phyloP scores from a whole-genome alignment of 306 rosid genomes.

The Neltuma alba region DNA sequence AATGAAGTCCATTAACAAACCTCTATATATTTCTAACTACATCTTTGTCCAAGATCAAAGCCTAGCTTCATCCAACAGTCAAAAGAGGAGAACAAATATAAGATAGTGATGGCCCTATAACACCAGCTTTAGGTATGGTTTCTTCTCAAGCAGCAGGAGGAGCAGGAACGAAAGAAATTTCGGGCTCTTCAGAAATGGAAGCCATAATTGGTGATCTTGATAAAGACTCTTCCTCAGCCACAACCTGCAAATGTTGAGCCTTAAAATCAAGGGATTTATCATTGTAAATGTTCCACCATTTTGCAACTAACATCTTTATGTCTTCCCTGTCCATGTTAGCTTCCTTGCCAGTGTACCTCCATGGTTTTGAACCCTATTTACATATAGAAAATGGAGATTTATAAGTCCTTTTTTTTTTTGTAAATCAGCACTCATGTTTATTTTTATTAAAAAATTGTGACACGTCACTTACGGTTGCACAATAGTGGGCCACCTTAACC shows the following conservation, averaged over 20 bases:
- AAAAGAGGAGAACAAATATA: not conserved
- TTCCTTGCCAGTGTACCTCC: conserved; percentile 69
- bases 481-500: conserved; percentile 68
- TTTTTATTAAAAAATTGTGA: not conserved
- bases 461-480: conserved; percentile 60
- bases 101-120: not conserved
- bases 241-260: conserved; percentile 22
- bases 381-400: not conserved
- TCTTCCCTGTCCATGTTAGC: conserved; percentile 69
- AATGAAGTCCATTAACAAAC: not conserved
- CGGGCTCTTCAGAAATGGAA: conserved; percentile 53
- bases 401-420: not conserved
- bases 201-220: conserved; percentile 45
- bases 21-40: not conserved
- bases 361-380: conserved; percentile 66
- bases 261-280: conserved; percentile 64
- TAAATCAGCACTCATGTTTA: not conserved
- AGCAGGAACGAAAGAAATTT: conserved; percentile 49
- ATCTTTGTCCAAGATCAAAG: not conserved
- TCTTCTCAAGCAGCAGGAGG: conserved; percentile 65
- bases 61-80: not conserved
- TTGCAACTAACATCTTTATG: conserved; percentile 54
- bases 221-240: not conserved
- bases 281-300: conserved; percentile 71
- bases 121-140: not conserved